Percentiles rank a stretch among this genome's conserved stretches.
Conservation (phyloP, 768 basidiomycete species). For the Pholiota conissans region DNA sequence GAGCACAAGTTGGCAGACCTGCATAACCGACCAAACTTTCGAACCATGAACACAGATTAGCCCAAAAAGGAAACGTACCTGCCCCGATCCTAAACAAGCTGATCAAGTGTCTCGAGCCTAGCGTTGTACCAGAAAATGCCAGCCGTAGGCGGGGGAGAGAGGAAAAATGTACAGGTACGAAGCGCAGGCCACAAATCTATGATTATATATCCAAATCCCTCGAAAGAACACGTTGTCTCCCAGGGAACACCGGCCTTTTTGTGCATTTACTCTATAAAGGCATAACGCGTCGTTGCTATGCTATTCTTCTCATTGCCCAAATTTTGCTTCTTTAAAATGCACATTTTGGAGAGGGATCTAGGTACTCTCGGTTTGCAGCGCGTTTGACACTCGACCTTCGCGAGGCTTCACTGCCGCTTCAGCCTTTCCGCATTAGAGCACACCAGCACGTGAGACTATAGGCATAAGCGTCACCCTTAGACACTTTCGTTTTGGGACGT, state of each 20-base stretch:
- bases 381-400: no score
- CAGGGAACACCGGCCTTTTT: conserved; percentile 19
- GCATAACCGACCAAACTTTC: conserved; percentile 19
- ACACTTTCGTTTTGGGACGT: not conserved
- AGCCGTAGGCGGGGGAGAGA: not conserved
- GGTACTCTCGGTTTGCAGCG: no score
- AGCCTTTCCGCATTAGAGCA: no score
- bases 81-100: not conserved
- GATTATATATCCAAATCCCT: not conserved
- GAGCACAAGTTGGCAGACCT: conserved; percentile 5
- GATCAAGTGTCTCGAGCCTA: not conserved
- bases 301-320: conserved; percentile 8
- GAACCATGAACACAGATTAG: conserved; percentile 22
- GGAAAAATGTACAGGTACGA: not conserved
- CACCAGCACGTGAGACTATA: no score
- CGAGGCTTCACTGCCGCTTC: no score
- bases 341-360: no score
- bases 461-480: no score
- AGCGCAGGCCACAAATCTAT: not conserved
- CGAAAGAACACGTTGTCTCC: conserved; percentile 26
- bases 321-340: no score
- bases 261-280: not conserved
- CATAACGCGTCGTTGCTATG: conserved; percentile 15
- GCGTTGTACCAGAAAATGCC: not conserved
- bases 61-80: conserved; percentile 28